Evolutionary conservation across 202 grass and related monocot species (phyloP), one percentile per base, ranked within the genome.

Genomic region (Bolboschoenoplectus hybrid): DNA sequence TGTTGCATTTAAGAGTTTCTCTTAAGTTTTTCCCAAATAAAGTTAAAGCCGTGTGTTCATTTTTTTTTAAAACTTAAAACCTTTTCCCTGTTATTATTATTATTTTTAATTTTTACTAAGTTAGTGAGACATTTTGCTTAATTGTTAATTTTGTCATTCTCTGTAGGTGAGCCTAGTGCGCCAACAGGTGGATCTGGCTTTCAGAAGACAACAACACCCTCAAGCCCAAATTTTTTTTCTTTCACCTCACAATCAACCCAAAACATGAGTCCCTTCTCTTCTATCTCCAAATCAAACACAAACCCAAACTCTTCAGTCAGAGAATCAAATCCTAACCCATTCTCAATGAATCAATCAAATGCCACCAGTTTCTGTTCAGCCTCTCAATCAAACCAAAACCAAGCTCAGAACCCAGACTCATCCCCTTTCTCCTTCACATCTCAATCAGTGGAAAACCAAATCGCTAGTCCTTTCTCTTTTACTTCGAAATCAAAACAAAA

Each of bases 311-410:
- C 64, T 70, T 70, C 50, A 17, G 49, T n/a, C 32, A 40, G 47
- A 82, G 43, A 66, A 68, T 17, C 81, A 84, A 84, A 84, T 84
- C 65, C 81, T 68, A 84, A 84, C 0, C 81, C 64, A 11, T 84
- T 84, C 45, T 84, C 63, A 66, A 55, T 41, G 8, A 68, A 65
- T 19, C 63, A 49, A 84, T 70, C 81, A 69, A 84, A 51, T 7
- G 41, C 47, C 14, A 13, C 80, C 41, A 63, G 58, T 49, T 65
- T 46, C 60, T 67, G 5, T 82, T 67, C 51, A 19, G 20, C 61
- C 36, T 65, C 80, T 65, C 41, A 63, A 82, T 67, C 43, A 4
- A 82, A 82, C 44, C 78, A 41, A 43, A 81, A 81, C 57, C 53
- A 58, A 61, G 63, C 57, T 17, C 77, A 57, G 16, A n/a, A 9